Conservation (phyloP, 2,329 filamentous ascomycete genomes). For the Ustulina deusta region DNA sequence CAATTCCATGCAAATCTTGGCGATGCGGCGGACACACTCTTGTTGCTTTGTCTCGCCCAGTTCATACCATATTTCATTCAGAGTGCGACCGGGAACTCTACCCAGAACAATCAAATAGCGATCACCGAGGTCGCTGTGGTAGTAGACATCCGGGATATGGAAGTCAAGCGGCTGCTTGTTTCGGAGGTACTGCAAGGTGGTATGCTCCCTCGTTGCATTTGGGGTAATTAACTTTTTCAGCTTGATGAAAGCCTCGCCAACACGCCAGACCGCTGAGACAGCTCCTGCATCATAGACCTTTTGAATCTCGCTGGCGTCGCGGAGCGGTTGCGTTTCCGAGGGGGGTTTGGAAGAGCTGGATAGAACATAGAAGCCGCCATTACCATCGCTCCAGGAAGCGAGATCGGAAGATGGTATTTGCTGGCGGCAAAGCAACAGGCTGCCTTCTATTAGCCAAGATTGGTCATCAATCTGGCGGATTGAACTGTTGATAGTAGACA, state of each 20-base stretch:
- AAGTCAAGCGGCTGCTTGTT: slow-evolving; percentile 28
- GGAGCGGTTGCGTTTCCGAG: slow-evolving; percentile 31
- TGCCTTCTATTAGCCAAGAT: slow-evolving; percentile 27
- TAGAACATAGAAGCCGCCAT: slow-evolving; percentile 31
- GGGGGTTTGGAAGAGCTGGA: slow-evolving; percentile 20
- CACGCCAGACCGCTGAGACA: slow-evolving; percentile 31
- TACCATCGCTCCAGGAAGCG: slow-evolving; percentile 28
- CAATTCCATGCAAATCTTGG: slow-evolving; percentile 32
- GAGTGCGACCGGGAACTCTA: slow-evolving; percentile 27
- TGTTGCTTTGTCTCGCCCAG: slow-evolving; percentile 21
- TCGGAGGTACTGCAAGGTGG: slow-evolving; percentile 27
- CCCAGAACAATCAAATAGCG: slow-evolving; percentile 29
- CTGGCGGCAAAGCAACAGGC: slow-evolving; percentile 30
- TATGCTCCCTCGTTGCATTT: slow-evolving; percentile 33
- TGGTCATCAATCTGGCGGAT: slow-evolving; percentile 28
- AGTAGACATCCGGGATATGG: slow-evolving; percentile 29
- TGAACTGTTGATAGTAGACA: slow-evolving; percentile 20
- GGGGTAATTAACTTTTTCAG: slow-evolving; percentile 25
- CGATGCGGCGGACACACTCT: slow-evolving; percentile 28
- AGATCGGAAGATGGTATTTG: slow-evolving; percentile 22
- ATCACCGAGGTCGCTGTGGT: slow-evolving; percentile 25
- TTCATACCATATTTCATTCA: slow-evolving; percentile 28
- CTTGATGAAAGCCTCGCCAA: slow-evolving; percentile 33
- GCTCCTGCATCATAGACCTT: slow-evolving; percentile 32
- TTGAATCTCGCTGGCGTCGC: slow-evolving; percentile 24